Conservation (phyloP, 2,329 filamentous ascomycete species). For the Thermochaetoides dissita region DNA sequence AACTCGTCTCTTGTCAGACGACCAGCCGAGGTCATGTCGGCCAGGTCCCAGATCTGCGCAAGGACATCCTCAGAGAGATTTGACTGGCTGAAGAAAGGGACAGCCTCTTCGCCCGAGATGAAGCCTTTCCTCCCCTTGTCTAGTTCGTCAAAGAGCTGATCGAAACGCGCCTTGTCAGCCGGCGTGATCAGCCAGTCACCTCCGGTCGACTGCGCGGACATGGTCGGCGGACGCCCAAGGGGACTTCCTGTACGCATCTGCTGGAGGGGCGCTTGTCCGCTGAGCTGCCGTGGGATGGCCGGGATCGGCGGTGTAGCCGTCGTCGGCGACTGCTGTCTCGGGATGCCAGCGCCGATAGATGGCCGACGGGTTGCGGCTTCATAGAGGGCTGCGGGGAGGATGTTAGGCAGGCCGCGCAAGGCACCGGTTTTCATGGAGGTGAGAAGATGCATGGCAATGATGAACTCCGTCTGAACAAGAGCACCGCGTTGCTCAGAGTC, state of each 20-base stretch:
- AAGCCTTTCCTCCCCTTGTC: constrained; percentile 69
- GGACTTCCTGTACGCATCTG: constrained; percentile 50
- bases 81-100: constrained; percentile 86
- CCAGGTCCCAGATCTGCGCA: constrained; percentile 92
- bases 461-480: constrained; percentile 78
- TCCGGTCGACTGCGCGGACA: constrained; percentile 29
- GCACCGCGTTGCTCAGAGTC: constrained; percentile 87
- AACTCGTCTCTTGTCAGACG: constrained; percentile 81
- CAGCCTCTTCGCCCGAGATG: constrained; percentile 88
- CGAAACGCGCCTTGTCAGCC: constrained; percentile 75
- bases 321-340: constrained; percentile 36
- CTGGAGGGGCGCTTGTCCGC: constrained; percentile 42
- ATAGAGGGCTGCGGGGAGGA: constrained; percentile 72
- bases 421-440: constrained; percentile 79
- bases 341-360: constrained; percentile 25
- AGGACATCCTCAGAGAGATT: constrained; percentile 76
- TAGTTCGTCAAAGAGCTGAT: constrained; percentile 69
- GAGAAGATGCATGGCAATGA: constrained; percentile 95
- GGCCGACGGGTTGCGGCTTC: constrained; percentile 71
- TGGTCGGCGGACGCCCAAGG: constrained; percentile 36
- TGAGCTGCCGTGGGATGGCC: constrained; percentile 72
- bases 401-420: constrained; percentile 63
- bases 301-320: constrained; percentile 41
- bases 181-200: constrained; percentile 71
- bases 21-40: constrained; percentile 84